phyloP scores from a whole-genome alignment of 2,329 filamentous ascomycete species.

The Arachnomyces sp. region DNA sequence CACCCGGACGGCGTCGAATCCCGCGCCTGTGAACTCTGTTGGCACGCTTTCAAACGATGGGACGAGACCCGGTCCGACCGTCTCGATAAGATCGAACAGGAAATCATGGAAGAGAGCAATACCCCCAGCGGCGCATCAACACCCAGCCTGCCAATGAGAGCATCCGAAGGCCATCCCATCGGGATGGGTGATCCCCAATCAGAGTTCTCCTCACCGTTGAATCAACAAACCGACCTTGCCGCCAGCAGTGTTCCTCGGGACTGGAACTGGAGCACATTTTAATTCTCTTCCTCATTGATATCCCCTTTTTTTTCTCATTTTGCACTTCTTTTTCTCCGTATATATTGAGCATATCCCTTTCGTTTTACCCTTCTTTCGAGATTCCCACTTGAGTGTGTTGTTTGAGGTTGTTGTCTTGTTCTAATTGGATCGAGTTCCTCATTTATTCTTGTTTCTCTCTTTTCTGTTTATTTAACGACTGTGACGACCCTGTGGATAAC shows the following conservation, averaged over 20 bases:
- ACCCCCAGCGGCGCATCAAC: conserved; percentile 1
- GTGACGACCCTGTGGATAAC: too few species aligned
- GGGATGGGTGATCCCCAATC: conserved; percentile 17
- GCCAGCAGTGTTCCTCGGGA: conserved; percentile 49
- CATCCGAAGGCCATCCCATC: conserved; percentile 16
- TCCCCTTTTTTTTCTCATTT: conserved; percentile 5
- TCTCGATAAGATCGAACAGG: conserved; percentile 44
- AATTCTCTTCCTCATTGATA: conserved; percentile 14
- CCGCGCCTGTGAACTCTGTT: conserved; percentile 56
- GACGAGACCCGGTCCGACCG: conserved; percentile 42
- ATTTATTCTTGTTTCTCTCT: not conserved
- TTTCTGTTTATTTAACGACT: not conserved
- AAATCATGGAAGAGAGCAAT: conserved; percentile 21
- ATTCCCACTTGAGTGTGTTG: not conserved
- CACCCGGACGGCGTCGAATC: conserved; percentile 51
- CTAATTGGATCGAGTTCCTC: not conserved
- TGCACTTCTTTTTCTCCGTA: conserved; percentile 2
- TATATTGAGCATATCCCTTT: not conserved
- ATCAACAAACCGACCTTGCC: conserved; percentile 37
- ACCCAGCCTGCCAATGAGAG: conserved; percentile 12
- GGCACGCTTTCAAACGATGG: conserved; percentile 52
- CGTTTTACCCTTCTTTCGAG: not conserved
- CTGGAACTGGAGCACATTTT: conserved; percentile 59
- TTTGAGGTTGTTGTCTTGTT: not conserved
- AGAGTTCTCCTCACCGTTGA: conserved; percentile 13